These are phyloP conservation scores for Sphenostylis stenocarpa DNA, from an alignment of 306 rosid genomes.

Conservation along the genomic window DNA sequence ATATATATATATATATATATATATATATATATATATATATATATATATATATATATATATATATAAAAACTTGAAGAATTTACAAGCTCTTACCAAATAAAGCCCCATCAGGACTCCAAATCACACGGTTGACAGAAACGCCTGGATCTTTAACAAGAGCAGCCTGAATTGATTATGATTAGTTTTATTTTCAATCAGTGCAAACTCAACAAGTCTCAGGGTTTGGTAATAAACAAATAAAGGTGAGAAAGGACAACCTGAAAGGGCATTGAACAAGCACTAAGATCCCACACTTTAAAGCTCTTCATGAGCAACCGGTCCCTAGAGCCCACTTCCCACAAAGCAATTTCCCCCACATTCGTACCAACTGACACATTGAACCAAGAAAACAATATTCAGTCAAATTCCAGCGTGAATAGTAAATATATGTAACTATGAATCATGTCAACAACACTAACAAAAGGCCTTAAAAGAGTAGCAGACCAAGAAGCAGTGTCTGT, in stretches of 20 bases:
- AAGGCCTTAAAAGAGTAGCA: constrained; percentile 27
- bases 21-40: no score
- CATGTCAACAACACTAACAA: background rate
- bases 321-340: constrained; percentile 97
- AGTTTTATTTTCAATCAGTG: constrained; percentile 27
- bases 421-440: background rate
- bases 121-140: constrained; percentile 96
- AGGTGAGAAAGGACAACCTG: constrained; percentile 58
- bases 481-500: constrained; percentile 93
- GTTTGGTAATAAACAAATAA: background rate
- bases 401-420: constrained; percentile 41
- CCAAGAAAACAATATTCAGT: constrained; percentile 40
- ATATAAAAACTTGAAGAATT: constrained; percentile 22
- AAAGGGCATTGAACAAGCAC: constrained; percentile 85
- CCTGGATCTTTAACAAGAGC: constrained; percentile 91
- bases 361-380: constrained; percentile 75
- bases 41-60: no score
- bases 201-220: constrained; percentile 3
- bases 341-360: constrained; percentile 87
- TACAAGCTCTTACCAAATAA: constrained; percentile 63
- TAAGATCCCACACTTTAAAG: constrained; percentile 96
- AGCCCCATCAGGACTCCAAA: constrained; percentile 97
- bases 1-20: no score
- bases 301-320: constrained; percentile 68
- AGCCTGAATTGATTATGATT: constrained; percentile 60